Percentiles rank a stretch among this genome's conserved stretches.
Evolutionary conservation across 1,284 basidiomycete genomes (phyloP).

Genomic region (Trametes pubescens): DNA sequence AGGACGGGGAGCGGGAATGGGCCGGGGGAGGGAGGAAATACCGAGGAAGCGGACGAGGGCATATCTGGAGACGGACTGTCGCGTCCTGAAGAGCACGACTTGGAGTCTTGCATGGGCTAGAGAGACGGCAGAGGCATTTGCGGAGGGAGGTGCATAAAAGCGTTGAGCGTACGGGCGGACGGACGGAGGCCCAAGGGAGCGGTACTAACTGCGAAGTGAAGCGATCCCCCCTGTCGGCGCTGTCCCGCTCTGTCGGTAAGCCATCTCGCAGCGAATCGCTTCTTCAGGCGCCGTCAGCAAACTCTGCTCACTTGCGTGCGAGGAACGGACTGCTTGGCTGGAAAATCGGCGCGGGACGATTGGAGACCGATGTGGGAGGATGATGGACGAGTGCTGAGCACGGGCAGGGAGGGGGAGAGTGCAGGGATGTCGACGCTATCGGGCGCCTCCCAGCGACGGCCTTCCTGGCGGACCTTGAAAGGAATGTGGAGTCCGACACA

Average conservation of each 20-base stretch:
- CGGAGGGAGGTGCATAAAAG: conserved; percentile 24
- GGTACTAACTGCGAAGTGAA: conserved; percentile 35
- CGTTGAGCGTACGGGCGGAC: conserved; percentile 11
- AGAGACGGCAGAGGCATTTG: conserved; percentile 12
- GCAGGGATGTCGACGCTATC: not conserved
- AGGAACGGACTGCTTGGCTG: not conserved
- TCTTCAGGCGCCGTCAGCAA: conserved; percentile 10
- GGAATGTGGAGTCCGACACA: conserved; percentile 12
- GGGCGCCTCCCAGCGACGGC: conserved; percentile 11
- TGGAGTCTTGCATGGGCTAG: conserved; percentile 27
- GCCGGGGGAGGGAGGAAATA: conserved; percentile 6
- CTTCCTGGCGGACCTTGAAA: conserved; percentile 18
- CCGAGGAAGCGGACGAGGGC: conserved; percentile 11
- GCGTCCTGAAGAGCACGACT: conserved; percentile 5
- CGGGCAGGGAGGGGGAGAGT: not conserved
- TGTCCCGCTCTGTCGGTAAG: conserved; percentile 36
- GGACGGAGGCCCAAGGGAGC: conserved; percentile 35
- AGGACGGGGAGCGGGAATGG: conserved; percentile 10
- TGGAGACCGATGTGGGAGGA: conserved; percentile 1
- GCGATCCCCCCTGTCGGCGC: conserved; percentile 36
- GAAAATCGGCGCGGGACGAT: conserved; percentile 7
- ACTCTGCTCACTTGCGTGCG: conserved; percentile 24
- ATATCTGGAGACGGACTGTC: conserved; percentile 10
- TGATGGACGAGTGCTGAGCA: conserved; percentile 6
- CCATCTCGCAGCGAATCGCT: conserved; percentile 33